Evolutionary conservation across 2,329 filamentous ascomycete genomes (phyloP).

Genomic region (Xylogone sp.): DNA sequence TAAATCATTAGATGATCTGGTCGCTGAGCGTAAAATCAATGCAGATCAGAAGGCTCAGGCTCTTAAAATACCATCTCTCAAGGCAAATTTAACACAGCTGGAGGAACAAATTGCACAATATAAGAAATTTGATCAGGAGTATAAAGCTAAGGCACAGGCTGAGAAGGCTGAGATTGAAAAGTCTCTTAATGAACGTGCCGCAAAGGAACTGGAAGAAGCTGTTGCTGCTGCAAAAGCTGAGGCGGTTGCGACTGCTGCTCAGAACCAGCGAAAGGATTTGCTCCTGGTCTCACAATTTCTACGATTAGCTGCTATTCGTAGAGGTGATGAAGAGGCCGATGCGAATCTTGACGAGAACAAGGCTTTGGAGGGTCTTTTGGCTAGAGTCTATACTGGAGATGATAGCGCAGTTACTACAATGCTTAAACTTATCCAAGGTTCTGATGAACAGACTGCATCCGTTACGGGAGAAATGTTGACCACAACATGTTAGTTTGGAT

Average conservation of each 20-base stretch:
- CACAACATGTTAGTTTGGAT: conserved; percentile 63
- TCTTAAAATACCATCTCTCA: conserved; percentile 71
- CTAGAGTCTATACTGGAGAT: conserved; percentile 77
- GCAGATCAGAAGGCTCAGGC: conserved; percentile 74
- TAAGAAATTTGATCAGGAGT: conserved; percentile 73
- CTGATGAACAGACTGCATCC: conserved; percentile 61
- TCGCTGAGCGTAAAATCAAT: conserved; percentile 71
- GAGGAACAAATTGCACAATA: conserved; percentile 73
- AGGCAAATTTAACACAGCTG: conserved; percentile 62
- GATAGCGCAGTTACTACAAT: conserved; percentile 70
- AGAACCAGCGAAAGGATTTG: conserved; percentile 59
- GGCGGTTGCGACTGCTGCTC: conserved; percentile 48
- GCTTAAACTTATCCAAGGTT: conserved; percentile 71
- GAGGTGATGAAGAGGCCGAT: conserved; percentile 63
- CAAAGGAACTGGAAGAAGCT: conserved; percentile 43
- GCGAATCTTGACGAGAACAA: conserved; percentile 67
- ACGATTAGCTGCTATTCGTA: conserved; percentile 71
- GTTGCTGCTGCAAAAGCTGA: conserved; percentile 48
- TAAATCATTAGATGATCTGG: conserved; percentile 70
- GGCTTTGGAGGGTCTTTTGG: conserved; percentile 75
- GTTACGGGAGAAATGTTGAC: conserved; percentile 61
- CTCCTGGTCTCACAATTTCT: conserved; percentile 76
- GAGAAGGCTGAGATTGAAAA: conserved; percentile 61
- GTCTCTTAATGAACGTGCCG: conserved; percentile 45
- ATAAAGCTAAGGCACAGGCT: conserved; percentile 54